Evolutionary conservation across 2,329 filamentous ascomycete species (phyloP).

Genomic region (Colletotrichum sp.): DNA sequence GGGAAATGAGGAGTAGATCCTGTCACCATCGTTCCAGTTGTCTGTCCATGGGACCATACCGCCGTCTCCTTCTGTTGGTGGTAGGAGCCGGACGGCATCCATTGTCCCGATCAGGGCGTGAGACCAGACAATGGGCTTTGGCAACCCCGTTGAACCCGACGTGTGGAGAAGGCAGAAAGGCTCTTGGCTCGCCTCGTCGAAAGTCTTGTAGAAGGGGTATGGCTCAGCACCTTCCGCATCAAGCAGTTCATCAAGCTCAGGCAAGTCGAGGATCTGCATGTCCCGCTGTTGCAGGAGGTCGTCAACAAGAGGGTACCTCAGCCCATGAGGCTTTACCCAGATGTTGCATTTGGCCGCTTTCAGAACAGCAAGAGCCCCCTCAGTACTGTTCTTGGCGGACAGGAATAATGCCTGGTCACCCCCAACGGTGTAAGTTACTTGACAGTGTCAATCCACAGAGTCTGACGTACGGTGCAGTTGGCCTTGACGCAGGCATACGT

Average conservation of each 20-base stretch:
- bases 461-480: not conserved
- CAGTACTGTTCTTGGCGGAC: not conserved
- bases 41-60: not conserved
- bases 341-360: not conserved
- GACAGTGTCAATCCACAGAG: accelerated
- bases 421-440: not conserved
- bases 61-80: not conserved
- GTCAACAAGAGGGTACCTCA: not conserved
- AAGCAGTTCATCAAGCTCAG: not conserved
- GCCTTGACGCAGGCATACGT: not conserved
- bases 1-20: not conserved
- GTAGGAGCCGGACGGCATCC: not conserved
- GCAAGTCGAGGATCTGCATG: not conserved
- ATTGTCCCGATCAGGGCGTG: not conserved
- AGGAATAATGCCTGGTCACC: not conserved
- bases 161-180: not conserved
- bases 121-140: not conserved
- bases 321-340: not conserved
- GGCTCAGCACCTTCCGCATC: not conserved
- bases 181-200: not conserved
- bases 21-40: not conserved
- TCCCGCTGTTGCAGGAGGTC: not conserved
- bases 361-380: not conserved
- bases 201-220: not conserved
- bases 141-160: not conserved